Evolutionary conservation across 1,284 basidiomycete species (phyloP), one percentile per base, ranked within the genome.

Genomic region (Ustilago bromivora): DNA sequence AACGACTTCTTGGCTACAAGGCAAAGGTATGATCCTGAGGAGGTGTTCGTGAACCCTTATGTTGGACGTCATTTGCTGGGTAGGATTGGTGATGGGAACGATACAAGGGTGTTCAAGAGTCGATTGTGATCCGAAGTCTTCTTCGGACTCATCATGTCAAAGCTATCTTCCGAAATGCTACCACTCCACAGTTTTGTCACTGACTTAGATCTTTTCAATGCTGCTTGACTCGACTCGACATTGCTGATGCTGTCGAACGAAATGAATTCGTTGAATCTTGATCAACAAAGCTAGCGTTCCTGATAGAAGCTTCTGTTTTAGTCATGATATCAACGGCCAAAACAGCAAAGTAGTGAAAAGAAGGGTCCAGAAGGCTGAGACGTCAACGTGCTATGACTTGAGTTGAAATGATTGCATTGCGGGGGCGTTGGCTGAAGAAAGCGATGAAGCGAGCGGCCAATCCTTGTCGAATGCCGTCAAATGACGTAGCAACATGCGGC

Each of bases 1-100:
- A 90, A 91, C 78, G 92, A 94, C 75, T 98, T 95, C 87, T 87
- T 91, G 32, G 84, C 87, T 17, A 90, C 96, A 35, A 86, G 96
- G 47, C 85, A 91, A 51, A 86, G 89, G 12, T 92, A 93, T 41
- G 96, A 99, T 87, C 94, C 95, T 0, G 84, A 89, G 57, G 93
- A 92, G 51, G 87, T 94, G 61, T 93, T 97, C 88, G 82, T 88
- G 47, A 89, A 89, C 65, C 88, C 88, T 56, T 90, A 90, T 76
- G 86, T 89, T 1, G 80, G 87, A 58, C 79, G 90, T 32, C 89
- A 90, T 78, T 80, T 90, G 40, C 81, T 89, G 1, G 89, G 88
- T 1, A 86, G 88, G 55, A 60, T 82, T 12, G 79, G 78, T 2
- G 79, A 80, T n/a, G 72, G 69, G 3, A 65, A 62, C 15, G 67